phyloP scores from a whole-genome alignment of 352 stramenopile species.

The Pythium brassicae region DNA sequence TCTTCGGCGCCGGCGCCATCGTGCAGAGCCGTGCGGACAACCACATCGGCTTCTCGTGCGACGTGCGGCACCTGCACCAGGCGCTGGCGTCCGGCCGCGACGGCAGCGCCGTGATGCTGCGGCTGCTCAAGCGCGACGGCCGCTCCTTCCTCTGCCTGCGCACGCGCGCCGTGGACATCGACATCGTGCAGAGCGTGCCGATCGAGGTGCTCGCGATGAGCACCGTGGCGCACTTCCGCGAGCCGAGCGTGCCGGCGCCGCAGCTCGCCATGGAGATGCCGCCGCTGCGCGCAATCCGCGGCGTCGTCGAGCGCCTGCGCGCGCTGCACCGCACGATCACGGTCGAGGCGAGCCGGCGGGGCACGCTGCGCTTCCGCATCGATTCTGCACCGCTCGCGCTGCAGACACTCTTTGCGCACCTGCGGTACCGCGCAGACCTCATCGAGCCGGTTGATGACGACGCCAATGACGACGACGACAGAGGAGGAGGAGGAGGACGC shows the following conservation, averaged over 20 bases:
- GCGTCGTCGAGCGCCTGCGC: constrained; percentile 70
- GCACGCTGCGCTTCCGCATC: constrained; percentile 67
- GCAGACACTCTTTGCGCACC: constrained; percentile 73
- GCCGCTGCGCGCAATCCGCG: constrained; percentile 54
- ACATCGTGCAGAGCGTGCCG: constrained; percentile 83
- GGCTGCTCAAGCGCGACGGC: constrained; percentile 75
- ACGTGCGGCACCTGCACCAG: constrained; percentile 70
- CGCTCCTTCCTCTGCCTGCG: constrained; percentile 70
- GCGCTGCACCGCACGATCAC: constrained; percentile 71
- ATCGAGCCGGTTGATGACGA: constrained; percentile 52
- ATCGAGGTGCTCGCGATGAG: constrained; percentile 79
- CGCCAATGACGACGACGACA: constrained; percentile 14
- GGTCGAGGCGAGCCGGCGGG: constrained; percentile 64
- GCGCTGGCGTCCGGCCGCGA: constrained; percentile 75
- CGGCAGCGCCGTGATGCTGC: constrained; percentile 74
- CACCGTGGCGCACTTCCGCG: constrained; percentile 62
- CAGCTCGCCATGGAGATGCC: constrained; percentile 84
- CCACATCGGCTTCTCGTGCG: constrained; percentile 76
- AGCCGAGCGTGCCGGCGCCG: constrained; percentile 70
- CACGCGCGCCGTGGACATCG: constrained; percentile 73
- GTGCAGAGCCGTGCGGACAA: constrained; percentile 75
- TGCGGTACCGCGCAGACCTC: constrained; percentile 71
- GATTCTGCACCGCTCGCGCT: constrained; percentile 65
- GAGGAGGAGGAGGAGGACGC: constrained; percentile 5
- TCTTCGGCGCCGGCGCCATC: constrained; percentile 62